A percentile compares a stretch with the other conserved stretches of the same genome.
phyloP scores from a whole-genome alignment of 2,329 filamentous ascomycete genomes.

The Periconia macrospinosa region DNA sequence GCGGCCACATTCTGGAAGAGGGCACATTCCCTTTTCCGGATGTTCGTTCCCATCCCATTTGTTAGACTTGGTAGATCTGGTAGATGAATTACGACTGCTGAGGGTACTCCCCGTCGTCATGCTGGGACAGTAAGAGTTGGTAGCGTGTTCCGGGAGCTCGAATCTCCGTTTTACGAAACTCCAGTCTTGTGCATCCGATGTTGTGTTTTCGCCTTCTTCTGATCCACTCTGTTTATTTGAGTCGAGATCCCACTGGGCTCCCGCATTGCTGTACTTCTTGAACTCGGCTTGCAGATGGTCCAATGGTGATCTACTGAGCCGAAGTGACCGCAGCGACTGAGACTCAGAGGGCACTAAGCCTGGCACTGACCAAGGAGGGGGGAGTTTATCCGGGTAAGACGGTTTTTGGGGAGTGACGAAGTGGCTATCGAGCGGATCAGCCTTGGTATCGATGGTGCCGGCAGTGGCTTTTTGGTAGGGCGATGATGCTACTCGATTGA shows the following conservation, averaged over 20 bases:
- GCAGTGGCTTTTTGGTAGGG: neutral
- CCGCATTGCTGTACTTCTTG: slow-evolving; percentile 3
- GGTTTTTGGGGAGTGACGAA: neutral
- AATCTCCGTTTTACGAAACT: slow-evolving; percentile 6
- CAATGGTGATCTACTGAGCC: slow-evolving; percentile 9
- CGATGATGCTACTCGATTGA: neutral
- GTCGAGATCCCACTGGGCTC: neutral
- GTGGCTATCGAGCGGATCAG: neutral
- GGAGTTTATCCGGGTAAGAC: neutral
- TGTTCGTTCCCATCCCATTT: slow-evolving; percentile 59
- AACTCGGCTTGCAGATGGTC: slow-evolving; percentile 12
- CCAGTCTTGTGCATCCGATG: slow-evolving; percentile 9
- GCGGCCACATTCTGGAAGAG: slow-evolving; percentile 75
- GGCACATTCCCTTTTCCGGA: slow-evolving; percentile 65
- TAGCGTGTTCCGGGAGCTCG: neutral
- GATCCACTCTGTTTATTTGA: neutral
- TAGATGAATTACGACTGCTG: slow-evolving; percentile 26
- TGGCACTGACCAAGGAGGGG: neutral
- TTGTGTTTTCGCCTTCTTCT: neutral
- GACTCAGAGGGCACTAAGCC: neutral
- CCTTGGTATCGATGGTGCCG: neutral
- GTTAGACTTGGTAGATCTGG: slow-evolving; percentile 19
- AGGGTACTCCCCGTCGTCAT: slow-evolving; percentile 19
- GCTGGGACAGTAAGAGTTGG: slow-evolving; percentile 16
- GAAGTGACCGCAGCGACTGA: slow-evolving; percentile 3